Evolutionary conservation across 2,329 filamentous ascomycete genomes (phyloP), one percentile per base, ranked within the genome.

Genomic region (Fusarium sp.): DNA sequence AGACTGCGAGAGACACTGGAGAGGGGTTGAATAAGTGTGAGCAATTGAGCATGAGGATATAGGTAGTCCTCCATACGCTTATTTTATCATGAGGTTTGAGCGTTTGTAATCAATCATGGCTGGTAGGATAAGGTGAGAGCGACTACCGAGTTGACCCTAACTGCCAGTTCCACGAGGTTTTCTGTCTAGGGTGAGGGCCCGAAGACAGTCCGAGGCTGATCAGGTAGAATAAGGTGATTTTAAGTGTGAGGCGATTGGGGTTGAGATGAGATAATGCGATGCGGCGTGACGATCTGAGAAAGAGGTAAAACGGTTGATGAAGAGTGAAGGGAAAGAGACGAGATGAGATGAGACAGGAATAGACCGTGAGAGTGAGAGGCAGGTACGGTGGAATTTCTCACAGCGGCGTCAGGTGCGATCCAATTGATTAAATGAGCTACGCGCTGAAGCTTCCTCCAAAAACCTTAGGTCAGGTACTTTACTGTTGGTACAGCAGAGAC

Each of bases 41-140:
- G 35, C 37, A 53, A 23, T 23, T n/a, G 45, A 44, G 10, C 45
- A 51, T 65, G 62, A 56, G 59, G 50, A 59, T 62, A 53, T 58
- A 46, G 11, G 11, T 15, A 14, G 46, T 53, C 43, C 33, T 46
- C 39, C 56, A 40, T 48, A 54, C 49, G 25, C 30, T 58, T 73
- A 71, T 61, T 63, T 59, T 46, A 67, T 67, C 51, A 50, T 44
- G 37, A 30, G 52, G 25, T 49, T 49, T 49, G 49, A 53, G 56
- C 53, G 65, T 65, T 65, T 69, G 67, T 71, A 72, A 70, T 63
- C 62, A 71, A 52, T 45, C 59, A 66, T 65, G 49, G 52, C 46
- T 37, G 41, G 53, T 56, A 48, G 41, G 55, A 37, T 19, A 35
- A 45, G 25, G 23, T 23, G 47, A 69, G 19, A 33, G 53, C 41